Conservation (phyloP, 1,139 yeast species). For the Sugiyamaella castrensis region DNA sequence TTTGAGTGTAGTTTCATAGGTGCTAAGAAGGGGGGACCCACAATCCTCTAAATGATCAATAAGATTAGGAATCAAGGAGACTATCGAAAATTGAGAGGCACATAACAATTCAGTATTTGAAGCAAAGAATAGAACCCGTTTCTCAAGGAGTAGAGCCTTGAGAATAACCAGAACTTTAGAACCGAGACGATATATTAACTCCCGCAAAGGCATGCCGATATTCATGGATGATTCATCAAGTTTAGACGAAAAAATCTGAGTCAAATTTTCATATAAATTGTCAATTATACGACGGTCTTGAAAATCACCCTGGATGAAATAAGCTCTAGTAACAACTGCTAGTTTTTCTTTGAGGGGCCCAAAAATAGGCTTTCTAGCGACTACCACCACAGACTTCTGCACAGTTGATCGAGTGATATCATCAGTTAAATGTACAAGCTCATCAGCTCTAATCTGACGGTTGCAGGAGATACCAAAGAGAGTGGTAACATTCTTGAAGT, state of each 20-base stretch:
- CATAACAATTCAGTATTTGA: conserved; percentile 79
- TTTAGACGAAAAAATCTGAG: conserved; percentile 42
- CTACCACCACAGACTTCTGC: conserved; percentile 88
- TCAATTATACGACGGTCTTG: conserved; percentile 65
- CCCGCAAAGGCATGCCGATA: conserved; percentile 72
- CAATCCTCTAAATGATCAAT: conserved; percentile 70
- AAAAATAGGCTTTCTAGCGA: conserved; percentile 81
- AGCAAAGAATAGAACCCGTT: conserved; percentile 64
- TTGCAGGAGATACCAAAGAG: conserved; percentile 93
- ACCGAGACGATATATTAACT: conserved; percentile 58
- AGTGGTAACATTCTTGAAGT: conserved; percentile 57
- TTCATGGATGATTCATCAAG: conserved; percentile 57
- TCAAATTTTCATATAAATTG: conserved; percentile 70
- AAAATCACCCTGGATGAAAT: conserved; percentile 77
- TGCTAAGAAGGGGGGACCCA: conserved; percentile 73
- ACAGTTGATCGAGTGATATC: conserved; percentile 86
- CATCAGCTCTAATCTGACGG: conserved; percentile 69
- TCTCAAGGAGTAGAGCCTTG: conserved; percentile 76
- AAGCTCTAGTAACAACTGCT: conserved; percentile 83
- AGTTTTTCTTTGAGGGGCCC: conserved; percentile 82
- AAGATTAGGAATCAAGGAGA: conserved; percentile 74
- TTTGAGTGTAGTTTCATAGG: conserved; percentile 49
- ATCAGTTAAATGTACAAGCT: conserved; percentile 53
- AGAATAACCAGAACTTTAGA: conserved; percentile 63
- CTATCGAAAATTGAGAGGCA: conserved; percentile 60